Evolutionary conservation across 176 grass and related monocot species (phyloP).

Genomic region (Triticum monococcum): DNA sequence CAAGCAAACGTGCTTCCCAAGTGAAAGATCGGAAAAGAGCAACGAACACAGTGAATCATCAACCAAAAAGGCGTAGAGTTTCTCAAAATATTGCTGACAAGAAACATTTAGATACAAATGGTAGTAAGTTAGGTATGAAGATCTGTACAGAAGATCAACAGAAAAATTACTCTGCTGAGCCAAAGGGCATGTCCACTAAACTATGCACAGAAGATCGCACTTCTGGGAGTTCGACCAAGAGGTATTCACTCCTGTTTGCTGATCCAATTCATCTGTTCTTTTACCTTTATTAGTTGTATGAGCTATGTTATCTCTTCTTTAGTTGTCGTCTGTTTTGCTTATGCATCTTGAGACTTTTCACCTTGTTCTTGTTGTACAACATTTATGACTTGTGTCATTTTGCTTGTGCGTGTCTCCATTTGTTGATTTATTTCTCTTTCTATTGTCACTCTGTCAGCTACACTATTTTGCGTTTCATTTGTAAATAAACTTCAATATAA

Average conservation of each 20-base stretch:
- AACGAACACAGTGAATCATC: neutral
- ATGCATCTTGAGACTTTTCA: neutral
- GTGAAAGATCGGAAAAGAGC: neutral
- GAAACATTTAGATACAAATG: neutral
- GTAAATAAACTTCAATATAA: neutral
- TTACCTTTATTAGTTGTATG: neutral
- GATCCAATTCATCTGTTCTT: neutral
- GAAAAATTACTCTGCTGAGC: neutral
- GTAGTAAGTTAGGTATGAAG: neutral
- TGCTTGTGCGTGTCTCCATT: neutral
- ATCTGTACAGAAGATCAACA: slow-evolving; percentile 1
- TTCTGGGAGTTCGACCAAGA: neutral
- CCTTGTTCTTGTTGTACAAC: neutral
- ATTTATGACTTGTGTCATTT: slow-evolving; percentile 7
- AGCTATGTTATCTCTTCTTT: slow-evolving; percentile 9
- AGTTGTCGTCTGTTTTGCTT: neutral
- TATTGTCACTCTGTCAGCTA: neutral
- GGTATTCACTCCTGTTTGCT: slow-evolving; percentile 24
- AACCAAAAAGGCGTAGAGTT: neutral
- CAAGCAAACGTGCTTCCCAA: neutral
- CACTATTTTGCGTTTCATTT: neutral
- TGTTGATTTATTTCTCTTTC: neutral
- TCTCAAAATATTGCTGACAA: neutral
- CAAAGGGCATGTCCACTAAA: neutral
- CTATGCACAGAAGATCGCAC: neutral